Evolutionary conservation across 176 grass and related monocot genomes (phyloP).

Genomic region (Rhynchospora pubera): DNA sequence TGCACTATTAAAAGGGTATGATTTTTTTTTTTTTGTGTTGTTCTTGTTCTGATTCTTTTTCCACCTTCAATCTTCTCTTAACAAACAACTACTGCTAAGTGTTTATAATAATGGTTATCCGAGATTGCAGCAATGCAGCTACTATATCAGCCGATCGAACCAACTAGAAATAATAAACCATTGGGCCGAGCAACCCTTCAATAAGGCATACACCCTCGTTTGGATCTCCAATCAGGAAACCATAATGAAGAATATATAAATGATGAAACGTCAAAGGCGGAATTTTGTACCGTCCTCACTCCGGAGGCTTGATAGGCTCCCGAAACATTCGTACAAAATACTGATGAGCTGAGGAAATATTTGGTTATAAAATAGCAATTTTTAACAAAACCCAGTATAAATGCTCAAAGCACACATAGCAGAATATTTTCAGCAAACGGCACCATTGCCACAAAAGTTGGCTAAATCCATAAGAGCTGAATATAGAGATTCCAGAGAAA

Average conservation of each 20-base stretch:
- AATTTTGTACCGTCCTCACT: no score
- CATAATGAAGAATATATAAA: no score
- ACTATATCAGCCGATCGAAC: no score
- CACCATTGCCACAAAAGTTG: conserved; percentile 51
- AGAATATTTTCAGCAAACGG: conserved; percentile 25
- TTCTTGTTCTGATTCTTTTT: not conserved
- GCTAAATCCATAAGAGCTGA: conserved; percentile 66
- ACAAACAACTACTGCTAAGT: not conserved
- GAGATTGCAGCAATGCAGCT: no score
- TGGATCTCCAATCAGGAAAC: no score
- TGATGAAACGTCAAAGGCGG: no score
- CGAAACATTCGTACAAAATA: no score
- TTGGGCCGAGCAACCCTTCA: no score
- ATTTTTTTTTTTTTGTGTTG: not conserved
- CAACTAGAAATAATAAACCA: no score
- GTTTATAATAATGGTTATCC: no score
- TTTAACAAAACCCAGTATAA: not conserved
- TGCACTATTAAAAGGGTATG: not conserved
- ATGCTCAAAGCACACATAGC: not conserved
- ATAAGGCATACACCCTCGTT: no score
- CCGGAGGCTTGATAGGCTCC: no score
- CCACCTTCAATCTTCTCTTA: not conserved
- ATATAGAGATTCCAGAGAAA: conserved; percentile 69
- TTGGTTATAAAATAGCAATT: not conserved
- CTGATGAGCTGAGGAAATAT: not conserved